Evolutionary conservation across 331 rosid genomes (phyloP), one percentile per base, ranked within the genome.

Genomic region (Saraca asoca): DNA sequence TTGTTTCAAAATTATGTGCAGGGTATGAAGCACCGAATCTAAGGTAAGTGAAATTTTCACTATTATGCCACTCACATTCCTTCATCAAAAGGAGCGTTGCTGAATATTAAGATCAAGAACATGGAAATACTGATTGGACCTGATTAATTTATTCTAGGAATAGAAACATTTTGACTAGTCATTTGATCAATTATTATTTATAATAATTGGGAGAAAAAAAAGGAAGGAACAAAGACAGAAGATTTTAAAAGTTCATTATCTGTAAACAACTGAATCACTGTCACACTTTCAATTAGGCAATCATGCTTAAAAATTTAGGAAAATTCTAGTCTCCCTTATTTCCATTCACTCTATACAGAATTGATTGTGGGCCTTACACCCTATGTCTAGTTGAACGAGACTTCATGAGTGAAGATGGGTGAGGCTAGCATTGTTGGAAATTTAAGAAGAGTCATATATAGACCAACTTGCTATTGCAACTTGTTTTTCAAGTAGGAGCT

Each of bases 1-100:
- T 65, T 51, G 31, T 74, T 68, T n/a, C 46, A n/a, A 16, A 64
- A 46, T 61, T 35, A 15, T 65, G 67, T 80, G 44, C 79, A 83
- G 88, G 91, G 49, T 86, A 59, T 46, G 91, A 81, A 79, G 78
- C 82, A 54, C 85, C 78, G 7, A 81, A 76, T n/a, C 62, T 81
- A 34, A 86, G 86, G 88, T 76, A 78, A 54, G n/a, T 17, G 53
- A 63, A 12, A 1, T 12, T 51, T 63, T 63, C 52, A 39, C 51
- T 7, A 41, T 44, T 9, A 16, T 66, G 74, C 7, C 12, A 31
- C 29, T 18, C 17, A 39, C 50, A 19, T 14, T 46, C 6, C 2
- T 49, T 52, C 37, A 42, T 20, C 16, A 38, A 34, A 50, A 16
- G 55, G 55, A 50, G 31, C 4, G 2, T 16, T 54, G 17, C 63